Base-by-base conservation (phyloP, 176 grass and related monocot genomes). In the Oryza meridionalis region DNA sequence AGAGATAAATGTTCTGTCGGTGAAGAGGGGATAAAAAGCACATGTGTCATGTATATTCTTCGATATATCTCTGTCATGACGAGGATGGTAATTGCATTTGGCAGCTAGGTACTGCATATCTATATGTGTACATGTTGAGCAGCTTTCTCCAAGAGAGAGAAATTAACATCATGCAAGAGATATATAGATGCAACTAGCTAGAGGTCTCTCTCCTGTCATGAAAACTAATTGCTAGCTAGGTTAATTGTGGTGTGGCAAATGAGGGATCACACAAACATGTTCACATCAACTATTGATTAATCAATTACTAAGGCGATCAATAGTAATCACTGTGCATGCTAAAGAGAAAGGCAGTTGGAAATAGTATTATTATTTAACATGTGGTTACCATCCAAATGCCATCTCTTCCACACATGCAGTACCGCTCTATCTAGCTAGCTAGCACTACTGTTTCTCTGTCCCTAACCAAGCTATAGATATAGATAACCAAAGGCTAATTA, bases 131-230 rank as follows among this genome's bases (percentile, higher is more conserved):
- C 51, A 47, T 40, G n/a, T 61, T 12, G 79, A 83, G 79, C 47
- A 31, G 61, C 67, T 74, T 81, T 82, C 74, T 86, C 61, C 84
- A 21, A 55, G 74, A 83, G 68, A 65, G 79, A 90, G 82, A 90
- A 47, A 35, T 5, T 5, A 83, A 82, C 47, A 86, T 81, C 46
- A 86, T n/a, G 21, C 11, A 21, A 58, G 17, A 42, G 17, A 42
- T 44, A 72, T 74, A 55, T 63, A 42, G 11, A 47, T 47, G 46
- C 46, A 49, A 49, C 13, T 49, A 49, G 46, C 3, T 35, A 35
- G 33, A 35, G 33, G 33, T 15, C 46, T 47, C 45, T 5, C 46
- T 49, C 46, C 12, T 49, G 46, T 49, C 46, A 21, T 10, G n/a
- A 22, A 47, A 67, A 70, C 13, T 29, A 29, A 29, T 49, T 15